Evolutionary conservation across 805 yeast species (phyloP), one percentile per base, ranked within the genome.

Genomic region (Isabelozyma rhagii): DNA sequence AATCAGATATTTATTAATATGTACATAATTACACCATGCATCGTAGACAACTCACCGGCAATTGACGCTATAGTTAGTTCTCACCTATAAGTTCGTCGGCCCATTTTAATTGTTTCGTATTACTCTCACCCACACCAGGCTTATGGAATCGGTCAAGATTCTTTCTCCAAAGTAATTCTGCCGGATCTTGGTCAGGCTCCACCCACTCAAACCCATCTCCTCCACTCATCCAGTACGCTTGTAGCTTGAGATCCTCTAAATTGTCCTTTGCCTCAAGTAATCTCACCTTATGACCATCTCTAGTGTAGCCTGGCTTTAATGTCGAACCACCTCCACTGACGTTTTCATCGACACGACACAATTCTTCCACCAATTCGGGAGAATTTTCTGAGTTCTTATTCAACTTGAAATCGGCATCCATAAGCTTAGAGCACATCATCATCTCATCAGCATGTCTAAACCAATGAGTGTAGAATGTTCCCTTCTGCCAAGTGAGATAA

Each of bases 171-270:
- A 68, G 46, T 14, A 83, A 53, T 17, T 84, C 90, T 0, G 94
- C 96, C 0, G 96, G 96, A 61, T 89, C 96, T 60, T 86, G 87
- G 62, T 89, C 96, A 0, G 96, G 96, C 61, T 89, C 96, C 10
- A 81, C 85, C 96, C 96, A 89, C 52, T 85, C 88, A 61, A 87
- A 89, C 11, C 90, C 91, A 48, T 85, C 92, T 29, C 96, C 96
- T 7, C 89, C 88, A 41, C 86, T 78, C 61, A 88, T 82, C 96
- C 96, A 89, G 68, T 88, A 89, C 57, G 90, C 96, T 60, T 88
- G 87, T 56, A 89, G 58, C 71, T 82, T 75, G 44, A 80, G 62
- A 52, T 89, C 96, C 51, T 81, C 85, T 48, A 83, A 81, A 44
- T 86, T 82, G 56, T 81, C 81, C 59, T 65, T 72, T 11, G 69